phyloP scores from a whole-genome alignment of 345 rosid genomes.

The Sapria himalayana region DNA sequence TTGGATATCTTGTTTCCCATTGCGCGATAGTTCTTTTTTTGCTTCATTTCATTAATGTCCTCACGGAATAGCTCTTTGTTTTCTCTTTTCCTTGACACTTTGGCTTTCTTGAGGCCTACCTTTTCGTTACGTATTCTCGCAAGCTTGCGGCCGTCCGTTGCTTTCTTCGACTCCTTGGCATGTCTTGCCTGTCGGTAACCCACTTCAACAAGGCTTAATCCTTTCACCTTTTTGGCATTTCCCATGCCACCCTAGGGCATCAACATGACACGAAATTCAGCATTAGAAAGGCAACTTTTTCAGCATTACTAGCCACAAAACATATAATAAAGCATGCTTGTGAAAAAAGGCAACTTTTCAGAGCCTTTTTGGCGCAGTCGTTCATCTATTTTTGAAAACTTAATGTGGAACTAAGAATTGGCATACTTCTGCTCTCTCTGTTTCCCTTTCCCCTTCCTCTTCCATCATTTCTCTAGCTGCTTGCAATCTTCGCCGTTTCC shows the following conservation, averaged over 20 bases:
- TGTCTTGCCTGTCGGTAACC: conserved; percentile 85
- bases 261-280: neutral
- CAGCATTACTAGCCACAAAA: neutral
- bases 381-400: neutral
- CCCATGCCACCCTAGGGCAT: conserved; percentile 25
- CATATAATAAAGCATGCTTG: conserved; percentile 1
- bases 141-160: conserved; percentile 46
- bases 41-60: conserved; percentile 64
- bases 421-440: conserved; percentile 25
- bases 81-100: conserved; percentile 54
- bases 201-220: conserved; percentile 45
- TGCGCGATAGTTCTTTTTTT: conserved; percentile 19
- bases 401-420: neutral
- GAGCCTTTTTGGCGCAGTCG: neutral
- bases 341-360: neutral
- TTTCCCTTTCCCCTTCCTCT: conserved; percentile 26
- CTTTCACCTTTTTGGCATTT: conserved; percentile 38
- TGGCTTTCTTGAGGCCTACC: conserved; percentile 21
- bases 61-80: conserved; percentile 63
- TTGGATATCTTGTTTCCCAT: conserved; percentile 34
- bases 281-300: neutral
- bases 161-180: conserved; percentile 56
- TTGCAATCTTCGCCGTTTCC: conserved; percentile 73
- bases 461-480: conserved; percentile 95
- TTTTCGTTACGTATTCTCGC: conserved; percentile 29